These are phyloP conservation scores for Blastobotrys mokoenaii DNA, from an alignment of 805 yeast genomes.

Conservation along the genomic window DNA sequence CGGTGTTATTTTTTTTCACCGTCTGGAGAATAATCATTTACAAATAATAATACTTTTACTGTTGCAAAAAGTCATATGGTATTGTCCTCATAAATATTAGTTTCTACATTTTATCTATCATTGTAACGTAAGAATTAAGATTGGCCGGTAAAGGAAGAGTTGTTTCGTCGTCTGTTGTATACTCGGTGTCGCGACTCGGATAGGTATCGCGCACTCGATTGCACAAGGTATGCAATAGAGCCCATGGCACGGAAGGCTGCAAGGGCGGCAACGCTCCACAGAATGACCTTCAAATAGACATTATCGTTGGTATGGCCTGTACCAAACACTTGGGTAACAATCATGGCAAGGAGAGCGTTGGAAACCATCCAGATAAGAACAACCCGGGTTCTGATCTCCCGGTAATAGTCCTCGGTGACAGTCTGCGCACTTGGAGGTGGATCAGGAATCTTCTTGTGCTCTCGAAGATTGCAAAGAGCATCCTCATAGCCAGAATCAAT, in stretches of 20 bases:
- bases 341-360: constrained; percentile 74
- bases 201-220: constrained; percentile 22
- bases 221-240: constrained; percentile 58
- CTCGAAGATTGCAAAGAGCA: constrained; percentile 61
- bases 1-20: too few species aligned
- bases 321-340: constrained; percentile 73
- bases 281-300: constrained; percentile 69
- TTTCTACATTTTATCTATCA: background rate
- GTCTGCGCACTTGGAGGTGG: constrained; percentile 32
- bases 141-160: constrained; percentile 1
- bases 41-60: too few species aligned
- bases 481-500: constrained; percentile 78
- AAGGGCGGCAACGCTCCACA: constrained; percentile 87
- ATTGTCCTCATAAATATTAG: background rate
- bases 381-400: constrained; percentile 90
- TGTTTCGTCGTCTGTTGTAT: constrained; percentile 2
- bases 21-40: too few species aligned
- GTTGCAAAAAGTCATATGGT: too few species aligned
- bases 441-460: constrained; percentile 53
- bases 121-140: background rate
- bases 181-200: constrained; percentile 10
- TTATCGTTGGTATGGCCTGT: constrained; percentile 60
- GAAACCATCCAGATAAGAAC: constrained; percentile 91
- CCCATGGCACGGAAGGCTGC: constrained; percentile 80
- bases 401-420: constrained; percentile 69